A percentile compares a stretch with the other conserved stretches of the same genome.
Evolutionary conservation across 2,329 filamentous ascomycete genomes (phyloP).

Genomic region (Sporothrix sp.): DNA sequence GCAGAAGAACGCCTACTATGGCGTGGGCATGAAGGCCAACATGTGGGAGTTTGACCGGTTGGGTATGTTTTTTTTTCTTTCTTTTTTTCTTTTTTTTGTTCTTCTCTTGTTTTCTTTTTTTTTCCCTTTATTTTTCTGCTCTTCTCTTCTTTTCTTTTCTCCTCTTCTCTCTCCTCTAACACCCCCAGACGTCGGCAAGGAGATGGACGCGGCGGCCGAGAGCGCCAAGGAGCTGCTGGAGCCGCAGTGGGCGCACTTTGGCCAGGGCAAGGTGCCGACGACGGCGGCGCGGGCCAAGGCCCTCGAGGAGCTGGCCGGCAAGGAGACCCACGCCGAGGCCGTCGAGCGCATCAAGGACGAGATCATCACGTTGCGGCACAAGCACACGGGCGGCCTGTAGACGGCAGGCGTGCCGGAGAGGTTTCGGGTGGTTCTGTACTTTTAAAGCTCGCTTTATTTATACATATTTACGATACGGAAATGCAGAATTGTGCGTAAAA

Average conservation of each 20-base stretch:
- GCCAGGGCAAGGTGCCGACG: constrained; percentile 39
- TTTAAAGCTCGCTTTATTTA: not conserved
- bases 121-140: not conserved
- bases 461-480: constrained; percentile 6
- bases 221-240: constrained; percentile 35
- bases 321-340: constrained; percentile 26
- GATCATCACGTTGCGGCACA: constrained; percentile 14
- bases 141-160: not conserved
- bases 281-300: constrained; percentile 31
- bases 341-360: constrained; percentile 42
- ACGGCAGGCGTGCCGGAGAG: not conserved
- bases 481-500: no score
- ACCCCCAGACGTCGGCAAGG: constrained; percentile 37
- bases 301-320: constrained; percentile 41
- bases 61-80: constrained; percentile 37
- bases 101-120: not conserved
- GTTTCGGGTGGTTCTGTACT: not conserved
- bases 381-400: constrained; percentile 23
- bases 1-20: constrained; percentile 84
- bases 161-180: not conserved
- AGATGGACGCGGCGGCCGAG: constrained; percentile 40
- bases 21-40: constrained; percentile 99
- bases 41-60: constrained; percentile 78
- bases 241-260: constrained; percentile 46
- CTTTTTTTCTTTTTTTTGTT: not conserved